Evolutionary conservation across 2,329 filamentous ascomycete genomes (phyloP).

Genomic region (Emergomyces orientalis): DNA sequence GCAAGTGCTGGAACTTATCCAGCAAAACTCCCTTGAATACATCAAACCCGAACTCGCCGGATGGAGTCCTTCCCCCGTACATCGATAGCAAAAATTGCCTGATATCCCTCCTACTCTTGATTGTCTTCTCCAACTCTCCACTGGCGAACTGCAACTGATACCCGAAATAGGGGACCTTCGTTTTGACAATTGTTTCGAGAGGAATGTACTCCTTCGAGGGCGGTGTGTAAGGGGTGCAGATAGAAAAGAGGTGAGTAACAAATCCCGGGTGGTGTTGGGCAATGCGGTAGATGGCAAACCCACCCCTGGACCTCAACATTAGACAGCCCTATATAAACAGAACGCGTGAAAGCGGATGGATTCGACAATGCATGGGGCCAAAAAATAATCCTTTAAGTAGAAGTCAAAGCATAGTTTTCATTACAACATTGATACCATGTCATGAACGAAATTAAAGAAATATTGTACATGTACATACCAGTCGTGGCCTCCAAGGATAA

Average conservation of each 20-base stretch:
- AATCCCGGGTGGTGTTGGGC: constrained; percentile 64
- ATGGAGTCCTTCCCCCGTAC: constrained; percentile 56
- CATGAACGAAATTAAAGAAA: background rate
- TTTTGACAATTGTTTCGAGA: constrained; percentile 51
- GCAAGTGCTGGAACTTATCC: constrained; percentile 51
- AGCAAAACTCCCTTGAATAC: constrained; percentile 54
- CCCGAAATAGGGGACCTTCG: constrained; percentile 56
- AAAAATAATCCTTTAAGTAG: background rate
- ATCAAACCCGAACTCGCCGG: constrained; percentile 50
- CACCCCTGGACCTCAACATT: constrained; percentile 48
- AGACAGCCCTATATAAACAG: background rate
- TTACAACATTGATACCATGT: background rate
- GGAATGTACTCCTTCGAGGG: constrained; percentile 47
- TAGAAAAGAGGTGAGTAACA: constrained; percentile 63
- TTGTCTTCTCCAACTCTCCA: constrained; percentile 52
- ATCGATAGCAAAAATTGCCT: constrained; percentile 60
- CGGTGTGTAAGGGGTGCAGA: constrained; percentile 66
- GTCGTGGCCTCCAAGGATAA: constrained; percentile 85
- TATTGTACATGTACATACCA: constrained; percentile 43
- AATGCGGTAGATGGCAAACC: constrained; percentile 63
- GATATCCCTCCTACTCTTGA: constrained; percentile 53
- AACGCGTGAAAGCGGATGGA: background rate
- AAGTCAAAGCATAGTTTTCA: background rate
- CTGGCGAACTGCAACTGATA: constrained; percentile 78
- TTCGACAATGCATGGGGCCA: background rate